phyloP scores from a whole-genome alignment of 164 flowering plant species.

The Chloranthus sessilifolius region DNA sequence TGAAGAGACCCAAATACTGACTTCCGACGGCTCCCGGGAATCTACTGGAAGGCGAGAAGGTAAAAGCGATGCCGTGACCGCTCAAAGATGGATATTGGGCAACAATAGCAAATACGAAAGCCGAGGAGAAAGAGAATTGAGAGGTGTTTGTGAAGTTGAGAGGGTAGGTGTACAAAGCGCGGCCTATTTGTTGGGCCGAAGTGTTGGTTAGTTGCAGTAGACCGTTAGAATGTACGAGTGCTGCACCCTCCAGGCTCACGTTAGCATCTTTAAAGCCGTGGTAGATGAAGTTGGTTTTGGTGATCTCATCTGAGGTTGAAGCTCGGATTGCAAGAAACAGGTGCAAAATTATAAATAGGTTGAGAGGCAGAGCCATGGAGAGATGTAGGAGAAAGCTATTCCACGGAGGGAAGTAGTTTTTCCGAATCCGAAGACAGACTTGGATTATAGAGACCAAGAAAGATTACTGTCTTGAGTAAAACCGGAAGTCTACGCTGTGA shows the following conservation, averaged over 20 bases:
- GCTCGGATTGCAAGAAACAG: not conserved
- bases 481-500: too few species aligned
- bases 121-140: conserved; percentile 26
- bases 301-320: not conserved
- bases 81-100: conserved; percentile 4
- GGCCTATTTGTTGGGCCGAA: conserved; percentile 19
- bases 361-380: not conserved
- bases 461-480: too few species aligned
- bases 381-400: not conserved
- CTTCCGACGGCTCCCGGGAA: conserved; percentile 10
- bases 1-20: conserved; percentile 37
- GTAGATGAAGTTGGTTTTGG: conserved; percentile 21
- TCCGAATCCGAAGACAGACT: too few species aligned
- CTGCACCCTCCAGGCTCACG: conserved; percentile 22
- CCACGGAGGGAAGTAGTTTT: not conserved
- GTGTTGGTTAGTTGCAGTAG: conserved; percentile 34
- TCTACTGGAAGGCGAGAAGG: conserved; percentile 23
- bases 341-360: not conserved
- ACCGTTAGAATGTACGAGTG: conserved; percentile 26
- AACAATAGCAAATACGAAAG: conserved; percentile 34
- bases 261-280: conserved; percentile 25
- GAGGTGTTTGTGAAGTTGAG: conserved; percentile 21
- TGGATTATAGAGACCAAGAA: too few species aligned
- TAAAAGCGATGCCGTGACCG: conserved; percentile 35
- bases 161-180: conserved; percentile 28